A percentile compares a stretch with the other conserved stretches of the same genome.
Evolutionary conservation across 495 filamentous ascomycete species (phyloP).

Genomic region (Neurospora hispaniola): DNA sequence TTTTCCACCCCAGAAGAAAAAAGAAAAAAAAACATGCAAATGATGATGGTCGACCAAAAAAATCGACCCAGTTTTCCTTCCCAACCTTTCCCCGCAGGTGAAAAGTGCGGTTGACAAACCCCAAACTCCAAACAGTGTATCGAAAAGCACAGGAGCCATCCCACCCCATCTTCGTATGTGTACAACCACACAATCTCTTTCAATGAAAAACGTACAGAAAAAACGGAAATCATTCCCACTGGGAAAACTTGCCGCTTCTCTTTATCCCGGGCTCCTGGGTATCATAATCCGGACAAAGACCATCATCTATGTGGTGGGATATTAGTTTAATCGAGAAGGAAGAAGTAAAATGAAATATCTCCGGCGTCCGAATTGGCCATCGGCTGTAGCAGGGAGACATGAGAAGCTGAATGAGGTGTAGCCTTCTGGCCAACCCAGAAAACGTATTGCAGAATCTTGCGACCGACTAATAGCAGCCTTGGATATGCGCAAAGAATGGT

Average conservation of each 20-base stretch:
- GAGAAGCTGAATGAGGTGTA: not conserved
- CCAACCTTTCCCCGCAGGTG: not conserved
- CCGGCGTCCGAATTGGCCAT: not conserved
- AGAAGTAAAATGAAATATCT: not conserved
- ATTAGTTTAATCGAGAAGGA: not conserved
- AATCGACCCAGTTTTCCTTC: not conserved
- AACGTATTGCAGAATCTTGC: not conserved
- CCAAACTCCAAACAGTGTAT: not conserved
- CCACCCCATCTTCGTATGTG: not conserved
- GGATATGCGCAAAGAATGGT: slow-evolving; percentile 34
- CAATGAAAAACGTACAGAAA: not conserved
- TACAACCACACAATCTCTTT: not conserved
- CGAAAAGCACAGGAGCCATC: not conserved
- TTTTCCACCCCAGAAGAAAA: not conserved
- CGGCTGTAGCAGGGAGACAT: not conserved
- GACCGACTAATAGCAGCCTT: slow-evolving; percentile 35
- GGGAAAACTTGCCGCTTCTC: not conserved
- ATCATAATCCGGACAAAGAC: not conserved
- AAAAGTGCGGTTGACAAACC: not conserved
- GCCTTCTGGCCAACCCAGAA: not conserved
- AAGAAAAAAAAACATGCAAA: not conserved
- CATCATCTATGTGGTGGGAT: not conserved
- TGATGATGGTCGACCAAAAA: not conserved
- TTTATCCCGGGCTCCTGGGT: not conserved
- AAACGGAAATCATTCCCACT: not conserved